phyloP scores from a whole-genome alignment of 2,329 filamentous ascomycete genomes.

The Calonectria crousiana region DNA sequence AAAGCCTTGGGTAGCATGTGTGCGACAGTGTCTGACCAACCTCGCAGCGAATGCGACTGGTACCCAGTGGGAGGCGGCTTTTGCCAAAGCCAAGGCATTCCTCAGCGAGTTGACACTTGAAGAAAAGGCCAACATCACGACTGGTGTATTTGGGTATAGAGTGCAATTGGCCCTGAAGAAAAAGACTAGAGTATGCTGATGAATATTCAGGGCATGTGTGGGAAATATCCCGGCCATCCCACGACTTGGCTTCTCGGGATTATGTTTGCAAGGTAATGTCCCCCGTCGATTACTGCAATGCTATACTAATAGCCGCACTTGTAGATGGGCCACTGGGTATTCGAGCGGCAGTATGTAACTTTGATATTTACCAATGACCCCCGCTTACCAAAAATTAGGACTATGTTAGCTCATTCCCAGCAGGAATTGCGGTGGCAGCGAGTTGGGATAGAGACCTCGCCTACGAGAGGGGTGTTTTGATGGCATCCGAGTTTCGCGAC shows the following conservation, averaged over 20 bases:
- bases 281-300: background rate
- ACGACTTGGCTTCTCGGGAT: background rate
- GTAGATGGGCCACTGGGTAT: background rate
- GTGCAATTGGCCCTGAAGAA: background rate
- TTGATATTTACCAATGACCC: background rate
- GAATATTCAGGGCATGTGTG: background rate
- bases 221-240: background rate
- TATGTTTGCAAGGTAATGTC: background rate
- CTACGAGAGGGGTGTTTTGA: background rate
- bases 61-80: background rate
- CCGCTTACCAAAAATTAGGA: background rate
- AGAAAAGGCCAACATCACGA: background rate
- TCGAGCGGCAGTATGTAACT: background rate
- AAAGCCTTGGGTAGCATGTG: no score
- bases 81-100: background rate
- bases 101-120: background rate
- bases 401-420: constrained; percentile 4
- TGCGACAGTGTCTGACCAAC: background rate
- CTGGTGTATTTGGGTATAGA: background rate
- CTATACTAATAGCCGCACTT: background rate
- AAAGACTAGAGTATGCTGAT: background rate
- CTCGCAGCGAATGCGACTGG: background rate
- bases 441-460: constrained; percentile 6
- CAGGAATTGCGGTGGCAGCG: background rate
- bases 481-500: constrained; percentile 3